Conservation (phyloP, 2,329 filamentous ascomycete species). For the Mycosphaerella arachidis region DNA sequence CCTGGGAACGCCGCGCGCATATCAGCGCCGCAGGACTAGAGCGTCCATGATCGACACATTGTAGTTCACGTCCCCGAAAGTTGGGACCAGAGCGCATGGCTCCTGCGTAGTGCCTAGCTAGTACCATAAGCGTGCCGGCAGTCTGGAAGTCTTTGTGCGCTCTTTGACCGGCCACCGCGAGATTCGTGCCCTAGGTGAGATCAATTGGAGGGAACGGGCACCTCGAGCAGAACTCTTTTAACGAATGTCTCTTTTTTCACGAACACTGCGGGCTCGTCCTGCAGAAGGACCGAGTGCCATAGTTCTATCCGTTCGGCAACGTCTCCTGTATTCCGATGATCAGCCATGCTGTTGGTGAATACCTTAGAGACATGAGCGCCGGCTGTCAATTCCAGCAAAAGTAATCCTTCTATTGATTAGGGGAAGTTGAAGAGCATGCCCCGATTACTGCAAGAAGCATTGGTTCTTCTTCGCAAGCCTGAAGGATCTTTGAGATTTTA, state of each 20-base stretch:
- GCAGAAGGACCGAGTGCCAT: too few relatives aligned
- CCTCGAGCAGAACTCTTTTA: background rate
- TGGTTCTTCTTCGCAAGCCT: background rate
- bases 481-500: too few relatives aligned
- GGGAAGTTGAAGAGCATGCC: background rate
- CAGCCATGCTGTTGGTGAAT: background rate
- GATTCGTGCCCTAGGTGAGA: background rate
- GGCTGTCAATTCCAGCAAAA: background rate
- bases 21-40: background rate
- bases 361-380: background rate
- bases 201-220: background rate
- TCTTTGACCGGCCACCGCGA: background rate
- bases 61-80: background rate
- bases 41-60: background rate
- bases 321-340: background rate
- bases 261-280: too few relatives aligned
- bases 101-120: slow-evolving; percentile 7
- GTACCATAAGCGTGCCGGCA: background rate
- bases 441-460: background rate
- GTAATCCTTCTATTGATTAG: background rate
- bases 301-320: too few relatives aligned
- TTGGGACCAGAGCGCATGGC: slow-evolving; percentile 1
- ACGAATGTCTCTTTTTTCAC: too few relatives aligned
- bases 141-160: background rate
- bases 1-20: background rate